phyloP scores from a whole-genome alignment of 805 yeast genomes.

The Metschnikowia hibisci region DNA sequence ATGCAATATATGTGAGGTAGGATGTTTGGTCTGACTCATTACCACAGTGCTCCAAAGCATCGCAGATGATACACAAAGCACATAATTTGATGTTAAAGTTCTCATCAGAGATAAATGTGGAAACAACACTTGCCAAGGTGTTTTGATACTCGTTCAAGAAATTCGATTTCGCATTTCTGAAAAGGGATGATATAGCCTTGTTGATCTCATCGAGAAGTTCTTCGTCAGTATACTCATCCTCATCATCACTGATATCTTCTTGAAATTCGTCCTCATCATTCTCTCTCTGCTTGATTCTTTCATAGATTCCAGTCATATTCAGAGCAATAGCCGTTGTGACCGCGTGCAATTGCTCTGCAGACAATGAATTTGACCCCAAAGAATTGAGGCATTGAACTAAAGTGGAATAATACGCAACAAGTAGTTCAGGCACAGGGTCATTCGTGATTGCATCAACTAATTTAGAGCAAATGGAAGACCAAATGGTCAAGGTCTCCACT shows the following conservation, averaged over 20 bases:
- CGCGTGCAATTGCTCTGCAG: constrained; percentile 49
- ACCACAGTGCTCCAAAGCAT: constrained; percentile 77
- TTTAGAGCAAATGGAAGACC: constrained; percentile 68
- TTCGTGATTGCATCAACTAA: constrained; percentile 61
- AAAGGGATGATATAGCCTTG: constrained; percentile 65
- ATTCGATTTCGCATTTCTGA: constrained; percentile 54
- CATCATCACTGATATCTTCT: constrained; percentile 82
- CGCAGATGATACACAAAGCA: constrained; percentile 77
- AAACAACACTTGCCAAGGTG: constrained; percentile 56
- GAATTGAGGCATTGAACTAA: constrained; percentile 61
- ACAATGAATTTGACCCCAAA: constrained; percentile 62
- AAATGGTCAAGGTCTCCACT: constrained; percentile 62
- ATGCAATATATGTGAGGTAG: constrained; percentile 57
- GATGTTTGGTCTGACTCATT: constrained; percentile 63
- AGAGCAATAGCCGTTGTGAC: constrained; percentile 58
- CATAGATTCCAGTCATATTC: constrained; percentile 63
- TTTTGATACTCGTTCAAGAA: constrained; percentile 63
- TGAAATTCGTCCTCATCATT: constrained; percentile 79
- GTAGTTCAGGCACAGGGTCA: constrained; percentile 81
- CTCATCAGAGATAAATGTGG: constrained; percentile 59
- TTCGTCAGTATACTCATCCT: constrained; percentile 83
- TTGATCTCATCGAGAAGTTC: constrained; percentile 84
- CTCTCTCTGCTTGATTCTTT: constrained; percentile 69
- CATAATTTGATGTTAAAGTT: constrained; percentile 67
- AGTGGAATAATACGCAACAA: constrained; percentile 73